These are phyloP conservation scores for Solanum neorickii DNA, from an alignment of 257 asterid genomes.

Conservation along the genomic window DNA sequence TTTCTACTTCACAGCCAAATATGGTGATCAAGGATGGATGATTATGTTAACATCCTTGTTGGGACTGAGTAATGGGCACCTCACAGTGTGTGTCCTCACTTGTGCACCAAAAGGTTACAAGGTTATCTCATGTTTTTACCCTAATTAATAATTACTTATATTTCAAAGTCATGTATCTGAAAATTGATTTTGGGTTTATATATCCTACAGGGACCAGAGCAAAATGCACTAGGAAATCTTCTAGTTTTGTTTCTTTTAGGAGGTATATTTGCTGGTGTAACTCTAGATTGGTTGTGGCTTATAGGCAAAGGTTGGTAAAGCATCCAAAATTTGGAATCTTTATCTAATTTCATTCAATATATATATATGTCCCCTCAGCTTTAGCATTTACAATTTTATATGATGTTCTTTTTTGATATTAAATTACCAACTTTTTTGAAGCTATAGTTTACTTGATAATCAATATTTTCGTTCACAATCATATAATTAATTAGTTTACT, in stretches of 20 bases:
- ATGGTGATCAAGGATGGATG: constrained; percentile 45
- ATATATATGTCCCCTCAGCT: neutral
- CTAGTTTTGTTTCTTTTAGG: constrained; percentile 25
- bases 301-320: constrained; percentile 39
- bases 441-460: neutral
- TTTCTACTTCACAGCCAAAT: constrained; percentile 33
- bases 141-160: neutral
- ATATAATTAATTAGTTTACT: neutral
- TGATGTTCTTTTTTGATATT: neutral
- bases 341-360: neutral
- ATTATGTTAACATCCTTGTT: constrained; percentile 22
- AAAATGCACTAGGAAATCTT: constrained; percentile 27
- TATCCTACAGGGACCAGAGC: constrained; percentile 29
- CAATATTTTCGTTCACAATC: neutral
- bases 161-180: neutral
- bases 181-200: neutral
- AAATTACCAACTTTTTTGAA: neutral
- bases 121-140: constrained; percentile 4
- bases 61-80: constrained; percentile 31
- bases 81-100: constrained; percentile 34
- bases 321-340: neutral
- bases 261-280: constrained; percentile 31
- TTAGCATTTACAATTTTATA: neutral
- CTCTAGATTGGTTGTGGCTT: constrained; percentile 38
- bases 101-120: constrained; percentile 37